Conservation (phyloP, 306 rosid genomes). For the Luffa aegyptiaca region DNA sequence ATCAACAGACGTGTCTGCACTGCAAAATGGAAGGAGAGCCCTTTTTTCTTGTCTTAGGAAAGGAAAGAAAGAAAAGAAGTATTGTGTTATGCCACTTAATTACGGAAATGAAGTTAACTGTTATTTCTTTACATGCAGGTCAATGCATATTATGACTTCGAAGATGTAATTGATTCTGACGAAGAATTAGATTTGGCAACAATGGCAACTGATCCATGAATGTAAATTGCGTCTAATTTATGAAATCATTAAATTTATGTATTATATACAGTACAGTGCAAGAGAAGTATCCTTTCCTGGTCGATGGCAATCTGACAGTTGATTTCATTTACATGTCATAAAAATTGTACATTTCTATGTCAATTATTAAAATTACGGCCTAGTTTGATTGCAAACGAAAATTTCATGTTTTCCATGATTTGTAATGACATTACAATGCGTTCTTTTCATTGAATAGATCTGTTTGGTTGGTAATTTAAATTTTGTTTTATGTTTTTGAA, state of each 20-base stretch:
- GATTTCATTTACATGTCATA: not conserved
- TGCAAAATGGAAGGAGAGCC: not conserved
- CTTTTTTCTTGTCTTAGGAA: not conserved
- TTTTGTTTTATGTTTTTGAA: too few species aligned
- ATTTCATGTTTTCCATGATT: not conserved
- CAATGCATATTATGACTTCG: conserved; percentile 52
- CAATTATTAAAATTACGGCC: not conserved
- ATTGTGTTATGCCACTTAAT: not conserved
- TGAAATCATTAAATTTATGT: not conserved
- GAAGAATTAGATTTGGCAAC: conserved; percentile 76
- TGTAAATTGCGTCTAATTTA: not conserved
- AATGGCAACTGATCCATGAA: conserved; percentile 45
- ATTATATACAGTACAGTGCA: not conserved
- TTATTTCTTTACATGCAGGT: conserved; percentile 31
- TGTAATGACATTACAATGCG: not conserved
- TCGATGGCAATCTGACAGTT: not conserved
- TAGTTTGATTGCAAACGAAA: not conserved
- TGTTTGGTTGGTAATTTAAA: too few species aligned
- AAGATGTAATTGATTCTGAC: conserved; percentile 72
- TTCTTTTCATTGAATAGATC: too few species aligned
- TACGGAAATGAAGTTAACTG: not conserved
- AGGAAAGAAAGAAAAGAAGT: too few species aligned
- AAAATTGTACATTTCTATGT: not conserved
- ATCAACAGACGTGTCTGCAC: too few species aligned
- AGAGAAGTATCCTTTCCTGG: not conserved